Evolutionary conservation across 2,329 filamentous ascomycete species (phyloP).

Genomic region (Colletotrichum scovillei): DNA sequence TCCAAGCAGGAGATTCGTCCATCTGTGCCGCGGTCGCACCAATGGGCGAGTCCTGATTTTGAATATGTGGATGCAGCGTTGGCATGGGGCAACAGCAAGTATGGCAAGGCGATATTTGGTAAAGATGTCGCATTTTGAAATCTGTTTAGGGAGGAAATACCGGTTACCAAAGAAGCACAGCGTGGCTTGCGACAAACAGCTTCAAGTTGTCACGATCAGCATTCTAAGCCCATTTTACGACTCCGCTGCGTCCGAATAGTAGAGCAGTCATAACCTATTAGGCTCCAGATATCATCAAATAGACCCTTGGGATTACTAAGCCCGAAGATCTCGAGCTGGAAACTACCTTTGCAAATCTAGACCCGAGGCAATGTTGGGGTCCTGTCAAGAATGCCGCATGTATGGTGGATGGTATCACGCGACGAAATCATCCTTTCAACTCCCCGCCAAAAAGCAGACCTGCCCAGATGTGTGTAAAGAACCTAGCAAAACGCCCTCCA

Average conservation of each 20-base stretch:
- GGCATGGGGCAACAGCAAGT: background rate
- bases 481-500: slow-evolving; percentile 11
- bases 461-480: background rate
- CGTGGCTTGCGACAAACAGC: background rate
- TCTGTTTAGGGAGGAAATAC: background rate
- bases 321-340: background rate
- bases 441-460: slow-evolving; percentile 12
- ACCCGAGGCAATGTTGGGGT: background rate
- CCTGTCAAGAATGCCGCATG: background rate
- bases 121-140: background rate
- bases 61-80: background rate
- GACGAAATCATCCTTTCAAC: slow-evolving; percentile 17
- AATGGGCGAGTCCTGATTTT: background rate
- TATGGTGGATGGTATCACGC: slow-evolving; percentile 29
- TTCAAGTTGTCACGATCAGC: background rate
- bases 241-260: background rate
- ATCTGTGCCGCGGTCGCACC: background rate
- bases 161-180: background rate
- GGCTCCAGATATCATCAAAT: background rate
- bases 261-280: background rate
- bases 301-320: background rate
- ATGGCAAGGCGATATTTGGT: slow-evolving; percentile 10
- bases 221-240: background rate
- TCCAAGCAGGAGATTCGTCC: background rate
- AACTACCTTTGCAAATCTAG: background rate